Evolutionary conservation across 129 eudicot species (phyloP), one percentile per base, ranked within the genome.

Genomic region (Pittosporum tobira): DNA sequence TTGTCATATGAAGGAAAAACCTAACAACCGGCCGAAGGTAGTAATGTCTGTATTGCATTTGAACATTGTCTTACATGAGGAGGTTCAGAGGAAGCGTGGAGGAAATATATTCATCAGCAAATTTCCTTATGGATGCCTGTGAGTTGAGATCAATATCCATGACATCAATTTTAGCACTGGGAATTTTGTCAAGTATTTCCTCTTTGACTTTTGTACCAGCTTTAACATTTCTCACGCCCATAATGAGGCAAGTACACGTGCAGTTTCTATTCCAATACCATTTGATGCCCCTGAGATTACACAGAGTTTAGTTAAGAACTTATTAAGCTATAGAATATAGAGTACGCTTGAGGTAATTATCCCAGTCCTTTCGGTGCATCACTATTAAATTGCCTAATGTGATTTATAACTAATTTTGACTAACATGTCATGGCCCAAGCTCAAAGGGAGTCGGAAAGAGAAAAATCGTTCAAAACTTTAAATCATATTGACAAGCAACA

Each of bases 61-160:
- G 3, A 23, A 18, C 23, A 21, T 51, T 5, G 19, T 20, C 83
- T 81, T 69, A 81, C 88, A 81, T 70, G 58, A 81, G 80, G 25
- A 81, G 44, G 63, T 81, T 81, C 24, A 81, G 71, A 13, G 83
- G 88, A 46, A 62, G 73, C 14, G 54, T 77, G 26, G 42, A 68
- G 52, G 80, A 66, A 58, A 69, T 81, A 30, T 59, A 81, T 38
- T 70, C 80, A 11, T 77, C 71, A 34, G 88, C 83, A 59, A 81
- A 81, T 15, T 66, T 76, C 65, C 79, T 71, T 0, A 81, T 71
- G 25, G 83, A 76, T 10, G 63, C 72, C 62, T 73, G 48, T 22
- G 88, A 72, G 40, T 78, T 49, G 6, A 81, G 79, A 66, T 81
- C 83, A 26, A 81, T 62, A 48, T 81, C 88, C 88, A 81, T 73